Conservation (phyloP, 139 green algal species). For the Ulvella scutata region DNA sequence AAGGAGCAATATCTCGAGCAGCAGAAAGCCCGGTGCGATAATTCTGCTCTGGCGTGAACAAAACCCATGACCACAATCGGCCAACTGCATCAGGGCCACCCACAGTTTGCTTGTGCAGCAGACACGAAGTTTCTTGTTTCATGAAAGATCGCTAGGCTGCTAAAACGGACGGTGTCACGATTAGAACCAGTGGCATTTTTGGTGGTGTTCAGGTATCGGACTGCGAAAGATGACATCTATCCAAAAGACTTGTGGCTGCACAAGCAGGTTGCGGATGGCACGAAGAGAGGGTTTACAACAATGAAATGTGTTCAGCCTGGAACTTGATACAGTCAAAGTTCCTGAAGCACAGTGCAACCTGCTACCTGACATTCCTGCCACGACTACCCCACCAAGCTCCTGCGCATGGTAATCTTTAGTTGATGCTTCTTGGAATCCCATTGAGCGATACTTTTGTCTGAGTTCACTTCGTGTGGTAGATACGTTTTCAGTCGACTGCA, state of each 20-base stretch:
- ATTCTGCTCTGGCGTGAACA: too few species aligned
- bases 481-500: slow-evolving; percentile 29
- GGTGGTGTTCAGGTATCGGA: neutral
- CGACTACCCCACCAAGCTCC: too few species aligned
- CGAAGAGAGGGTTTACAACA: neutral
- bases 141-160: too few species aligned
- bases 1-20: neutral
- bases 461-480: slow-evolving; percentile 34
- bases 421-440: slow-evolving; percentile 23
- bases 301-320: neutral
- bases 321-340: too few species aligned
- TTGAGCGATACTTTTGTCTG: slow-evolving; percentile 32
- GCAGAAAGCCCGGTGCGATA: neutral
- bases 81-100: too few species aligned
- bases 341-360: too few species aligned
- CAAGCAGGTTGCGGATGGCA: neutral
- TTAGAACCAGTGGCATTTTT: too few species aligned
- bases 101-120: too few species aligned
- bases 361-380: too few species aligned
- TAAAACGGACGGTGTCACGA: too few species aligned
- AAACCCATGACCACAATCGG: too few species aligned
- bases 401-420: slow-evolving; percentile 12
- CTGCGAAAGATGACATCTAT: neutral
- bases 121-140: too few species aligned
- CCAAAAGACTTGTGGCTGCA: neutral